Conservation (phyloP, 208 protist genomes). For the Trichomonas tenax region DNA sequence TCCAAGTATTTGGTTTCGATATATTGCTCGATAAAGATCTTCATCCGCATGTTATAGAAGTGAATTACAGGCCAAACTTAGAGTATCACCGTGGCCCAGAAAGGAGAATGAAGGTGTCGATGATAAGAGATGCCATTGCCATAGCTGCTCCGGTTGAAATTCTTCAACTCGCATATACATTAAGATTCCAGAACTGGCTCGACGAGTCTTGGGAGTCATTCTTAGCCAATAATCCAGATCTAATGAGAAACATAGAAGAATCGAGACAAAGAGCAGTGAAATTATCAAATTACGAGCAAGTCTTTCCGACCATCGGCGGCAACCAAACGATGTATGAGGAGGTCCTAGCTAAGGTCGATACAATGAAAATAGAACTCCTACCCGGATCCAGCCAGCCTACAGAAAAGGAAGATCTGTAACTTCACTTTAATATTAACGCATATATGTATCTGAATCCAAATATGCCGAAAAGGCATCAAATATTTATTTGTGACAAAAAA, state of each 20-base stretch:
- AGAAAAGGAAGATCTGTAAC: neutral
- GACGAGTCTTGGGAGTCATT: neutral
- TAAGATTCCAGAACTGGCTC: neutral
- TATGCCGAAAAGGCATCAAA: too few species aligned
- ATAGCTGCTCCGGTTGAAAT: neutral
- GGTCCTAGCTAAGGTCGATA: neutral
- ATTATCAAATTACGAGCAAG: neutral
- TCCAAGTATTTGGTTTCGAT: neutral
- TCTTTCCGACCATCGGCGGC: neutral
- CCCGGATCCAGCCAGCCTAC: neutral
- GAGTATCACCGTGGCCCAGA: neutral
- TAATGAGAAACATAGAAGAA: neutral
- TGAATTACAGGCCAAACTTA: neutral
- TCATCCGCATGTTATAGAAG: neutral
- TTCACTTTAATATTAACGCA: too few species aligned
- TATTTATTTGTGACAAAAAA: too few species aligned
- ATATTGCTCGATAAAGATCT: neutral
- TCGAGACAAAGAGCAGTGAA: neutral
- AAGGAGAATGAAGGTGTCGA: neutral
- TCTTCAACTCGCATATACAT: neutral
- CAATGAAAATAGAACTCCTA: neutral
- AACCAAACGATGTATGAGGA: neutral
- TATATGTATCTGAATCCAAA: too few species aligned
- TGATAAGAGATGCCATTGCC: neutral
- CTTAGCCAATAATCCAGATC: neutral